Evolutionary conservation across 805 yeast species (phyloP).

Genomic region (Cyberlindnera mississippiensis): DNA sequence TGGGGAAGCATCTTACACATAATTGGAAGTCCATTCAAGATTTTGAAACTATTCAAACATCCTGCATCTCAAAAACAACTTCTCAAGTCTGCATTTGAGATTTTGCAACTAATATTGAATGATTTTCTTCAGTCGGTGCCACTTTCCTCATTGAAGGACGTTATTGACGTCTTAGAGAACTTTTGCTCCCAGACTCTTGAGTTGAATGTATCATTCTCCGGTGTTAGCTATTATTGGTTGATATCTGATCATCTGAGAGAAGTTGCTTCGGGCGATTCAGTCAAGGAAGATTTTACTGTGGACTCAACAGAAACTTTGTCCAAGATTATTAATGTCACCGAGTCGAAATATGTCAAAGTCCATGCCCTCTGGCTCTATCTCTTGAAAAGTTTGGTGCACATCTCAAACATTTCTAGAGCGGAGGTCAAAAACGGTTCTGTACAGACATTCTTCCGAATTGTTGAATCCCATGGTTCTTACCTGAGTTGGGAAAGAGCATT

Average conservation of each 20-base stretch:
- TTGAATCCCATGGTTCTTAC: constrained; percentile 62
- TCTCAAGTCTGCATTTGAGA: constrained; percentile 69
- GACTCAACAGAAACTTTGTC: constrained; percentile 25
- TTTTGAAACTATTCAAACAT: constrained; percentile 29
- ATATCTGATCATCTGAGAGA: constrained; percentile 70
- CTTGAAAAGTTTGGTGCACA: constrained; percentile 54
- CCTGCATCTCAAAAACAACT: constrained; percentile 32
- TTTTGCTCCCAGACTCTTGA: constrained; percentile 72
- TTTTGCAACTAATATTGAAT: constrained; percentile 77
- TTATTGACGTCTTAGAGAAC: constrained; percentile 67
- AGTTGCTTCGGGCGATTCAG: neutral
- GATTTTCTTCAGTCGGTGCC: constrained; percentile 80
- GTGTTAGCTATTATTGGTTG: constrained; percentile 89
- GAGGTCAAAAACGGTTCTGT: constrained; percentile 89
- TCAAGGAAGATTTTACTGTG: constrained; percentile 15
- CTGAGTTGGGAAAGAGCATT: constrained; percentile 71
- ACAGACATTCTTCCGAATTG: constrained; percentile 80
- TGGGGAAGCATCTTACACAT: constrained; percentile 75
- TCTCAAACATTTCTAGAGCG: constrained; percentile 61
- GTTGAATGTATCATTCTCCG: constrained; percentile 83
- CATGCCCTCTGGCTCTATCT: constrained; percentile 61
- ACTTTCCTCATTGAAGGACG: constrained; percentile 50
- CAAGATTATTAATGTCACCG: constrained; percentile 22
- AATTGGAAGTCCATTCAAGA: constrained; percentile 50
- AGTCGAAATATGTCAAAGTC: constrained; percentile 27